phyloP scores from a whole-genome alignment of 208 protist genomes.

The Trypanosomatidae sp. region DNA sequence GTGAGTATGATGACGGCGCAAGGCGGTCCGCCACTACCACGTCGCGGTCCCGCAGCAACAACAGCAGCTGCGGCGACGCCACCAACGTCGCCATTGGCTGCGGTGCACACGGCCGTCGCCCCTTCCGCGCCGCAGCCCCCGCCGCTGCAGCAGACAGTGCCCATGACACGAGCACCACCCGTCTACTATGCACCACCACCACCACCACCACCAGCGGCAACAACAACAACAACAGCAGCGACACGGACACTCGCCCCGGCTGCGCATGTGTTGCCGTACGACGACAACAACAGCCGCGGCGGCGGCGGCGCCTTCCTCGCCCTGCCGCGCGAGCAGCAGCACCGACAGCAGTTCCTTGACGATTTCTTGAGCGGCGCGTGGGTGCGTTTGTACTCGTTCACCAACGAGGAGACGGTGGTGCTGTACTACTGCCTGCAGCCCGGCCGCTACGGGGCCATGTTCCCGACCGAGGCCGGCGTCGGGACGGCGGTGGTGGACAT shows the following conservation, averaged over 20 bases:
- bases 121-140: constrained; percentile 15
- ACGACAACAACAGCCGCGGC: constrained; percentile 2
- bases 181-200: neutral
- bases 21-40: constrained; percentile 55
- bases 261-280: neutral
- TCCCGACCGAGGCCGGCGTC: constrained; percentile 61
- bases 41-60: constrained; percentile 27
- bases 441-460: constrained; percentile 75
- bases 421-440: constrained; percentile 85
- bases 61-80: neutral
- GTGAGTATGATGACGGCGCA: constrained; percentile 26
- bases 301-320: constrained; percentile 43
- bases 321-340: constrained; percentile 43
- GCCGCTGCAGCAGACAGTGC: too few relatives aligned
- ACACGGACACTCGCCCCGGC: constrained; percentile 3
- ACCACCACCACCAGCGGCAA: neutral
- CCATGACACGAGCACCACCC: neutral
- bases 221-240: neutral
- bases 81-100: constrained; percentile 1
- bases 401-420: constrained; percentile 58
- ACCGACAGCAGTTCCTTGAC: constrained; percentile 71
- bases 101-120: constrained; percentile 3
- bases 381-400: constrained; percentile 80
- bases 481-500: constrained; percentile 76
- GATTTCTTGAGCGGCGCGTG: constrained; percentile 75